Conservation (phyloP, 129 eudicot genomes). For the Centella asiatica region DNA sequence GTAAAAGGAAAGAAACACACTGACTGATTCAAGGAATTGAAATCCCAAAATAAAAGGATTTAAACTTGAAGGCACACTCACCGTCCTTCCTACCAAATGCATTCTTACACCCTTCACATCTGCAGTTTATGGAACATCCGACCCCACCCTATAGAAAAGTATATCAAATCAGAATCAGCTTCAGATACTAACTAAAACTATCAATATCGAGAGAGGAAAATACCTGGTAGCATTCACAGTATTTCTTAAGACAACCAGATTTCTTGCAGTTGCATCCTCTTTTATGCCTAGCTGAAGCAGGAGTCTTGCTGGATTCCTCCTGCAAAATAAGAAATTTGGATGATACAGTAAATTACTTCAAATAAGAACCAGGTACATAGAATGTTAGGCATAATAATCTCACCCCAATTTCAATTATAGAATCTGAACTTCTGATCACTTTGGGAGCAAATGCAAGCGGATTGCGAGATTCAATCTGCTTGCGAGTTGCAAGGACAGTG, state of each 20-base stretch:
- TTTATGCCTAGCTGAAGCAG: slow-evolving; percentile 98
- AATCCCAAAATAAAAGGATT: neutral
- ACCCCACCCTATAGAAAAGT: slow-evolving; percentile 71
- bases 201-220: slow-evolving; percentile 14
- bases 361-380: neutral
- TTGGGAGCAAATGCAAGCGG: slow-evolving; percentile 99
- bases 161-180: slow-evolving; percentile 18
- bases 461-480: slow-evolving; percentile 88
- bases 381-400: slow-evolving; percentile 6
- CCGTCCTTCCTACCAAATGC: slow-evolving; percentile 96
- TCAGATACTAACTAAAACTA: neutral
- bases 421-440: slow-evolving; percentile 79
- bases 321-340: slow-evolving; percentile 19
- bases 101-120: slow-evolving; percentile 98
- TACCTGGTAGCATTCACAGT: slow-evolving; percentile 99
- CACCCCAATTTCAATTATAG: slow-evolving; percentile 49
- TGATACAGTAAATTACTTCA: neutral
- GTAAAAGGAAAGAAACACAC: neutral
- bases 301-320: slow-evolving; percentile 84
- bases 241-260: slow-evolving; percentile 94
- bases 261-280: slow-evolving; percentile 99
- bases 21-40: neutral
- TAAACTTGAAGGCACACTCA: slow-evolving; percentile 19
- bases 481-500: slow-evolving; percentile 87
- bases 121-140: slow-evolving; percentile 92